Base-by-base conservation (phyloP, 257 asterid species). In the Plantago major region DNA sequence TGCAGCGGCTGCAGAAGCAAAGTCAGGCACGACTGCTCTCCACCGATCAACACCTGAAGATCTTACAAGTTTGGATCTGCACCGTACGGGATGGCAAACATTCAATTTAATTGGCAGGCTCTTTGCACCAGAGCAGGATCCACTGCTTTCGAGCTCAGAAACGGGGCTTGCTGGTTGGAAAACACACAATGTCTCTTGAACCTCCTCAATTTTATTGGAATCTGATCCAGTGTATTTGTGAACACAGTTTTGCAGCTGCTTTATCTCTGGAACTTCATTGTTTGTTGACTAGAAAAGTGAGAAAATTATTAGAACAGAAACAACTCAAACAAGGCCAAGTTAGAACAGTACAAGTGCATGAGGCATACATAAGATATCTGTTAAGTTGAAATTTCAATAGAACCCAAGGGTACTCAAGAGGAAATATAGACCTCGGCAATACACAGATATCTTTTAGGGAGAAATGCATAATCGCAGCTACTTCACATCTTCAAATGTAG, bases 61-160 rank as follows among this genome's bases (percentile, higher is more conserved):
- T 51, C 91, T 76, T 1, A 81, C 66, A 17, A 94, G 86, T 79
- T 81, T 84, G 68, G 94, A 79, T 60, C 95, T 79, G 13, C 81
- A 45, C 59, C 83, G 78, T 7, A 67, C 79, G 0, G 87, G 95
- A 51, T 81, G 73, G 11, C 48, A 18, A 9, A 59, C 46, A 45
- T 63, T 74, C 48, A 82, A 67, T 70, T 75, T 82, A 58, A 64
- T 61, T 10, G 71, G 62, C 67, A 60, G 47, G 53, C 68, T 62
- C 66, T 83, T 86, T 30, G 75, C 76, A 19, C 70, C 63, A 19
- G 78, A 66, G 77, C 80, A 67, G 63, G 82, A 74, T 43, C 81
- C 78, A 49, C 78, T 72, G 58, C 79, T 80, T 71, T 89, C 97
- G 18, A 86, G 92, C 67, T 86, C 88, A 33, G 95, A 87, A 43